A percentile compares a stretch with the other conserved stretches of the same genome.
Evolutionary conservation across 805 yeast species (phyloP).

Genomic region (Metschnikowia cubensis): DNA sequence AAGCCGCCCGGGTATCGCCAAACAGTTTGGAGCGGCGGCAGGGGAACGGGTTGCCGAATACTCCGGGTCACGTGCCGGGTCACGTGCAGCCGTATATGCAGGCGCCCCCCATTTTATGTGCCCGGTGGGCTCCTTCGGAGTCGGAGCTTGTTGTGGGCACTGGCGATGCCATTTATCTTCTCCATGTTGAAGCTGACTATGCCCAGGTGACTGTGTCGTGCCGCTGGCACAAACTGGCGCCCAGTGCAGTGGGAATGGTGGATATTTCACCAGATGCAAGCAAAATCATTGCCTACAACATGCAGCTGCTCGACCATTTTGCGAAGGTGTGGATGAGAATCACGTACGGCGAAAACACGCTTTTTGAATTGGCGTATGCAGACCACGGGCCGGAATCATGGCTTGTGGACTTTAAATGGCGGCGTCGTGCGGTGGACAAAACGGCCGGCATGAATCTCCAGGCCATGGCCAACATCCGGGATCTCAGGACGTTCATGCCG

Average conservation of each 20-base stretch:
- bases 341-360: constrained; percentile 54
- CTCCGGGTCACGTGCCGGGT: neutral
- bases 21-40: neutral
- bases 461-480: constrained; percentile 32
- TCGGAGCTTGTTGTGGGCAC: constrained; percentile 65
- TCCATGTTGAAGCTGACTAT: constrained; percentile 47
- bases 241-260: constrained; percentile 56
- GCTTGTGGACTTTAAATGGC: constrained; percentile 47
- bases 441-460: constrained; percentile 11
- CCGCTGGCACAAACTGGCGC: constrained; percentile 51
- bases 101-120: constrained; percentile 19
- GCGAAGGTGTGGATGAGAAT: constrained; percentile 78
- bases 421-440: constrained; percentile 31
- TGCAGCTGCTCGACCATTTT: constrained; percentile 57
- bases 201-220: constrained; percentile 33
- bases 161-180: constrained; percentile 45
- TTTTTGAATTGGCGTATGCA: constrained; percentile 67
- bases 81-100: neutral
- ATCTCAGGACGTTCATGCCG: constrained; percentile 31
- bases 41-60: too few relatives aligned
- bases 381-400: constrained; percentile 51
- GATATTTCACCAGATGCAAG: constrained; percentile 65
- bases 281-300: constrained; percentile 53
- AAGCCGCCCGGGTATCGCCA: constrained; percentile 18
- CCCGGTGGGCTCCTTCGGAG: constrained; percentile 52